These are phyloP conservation scores for Lipomyces lipofer DNA, from an alignment of 805 yeast species.

Conservation along the genomic window DNA sequence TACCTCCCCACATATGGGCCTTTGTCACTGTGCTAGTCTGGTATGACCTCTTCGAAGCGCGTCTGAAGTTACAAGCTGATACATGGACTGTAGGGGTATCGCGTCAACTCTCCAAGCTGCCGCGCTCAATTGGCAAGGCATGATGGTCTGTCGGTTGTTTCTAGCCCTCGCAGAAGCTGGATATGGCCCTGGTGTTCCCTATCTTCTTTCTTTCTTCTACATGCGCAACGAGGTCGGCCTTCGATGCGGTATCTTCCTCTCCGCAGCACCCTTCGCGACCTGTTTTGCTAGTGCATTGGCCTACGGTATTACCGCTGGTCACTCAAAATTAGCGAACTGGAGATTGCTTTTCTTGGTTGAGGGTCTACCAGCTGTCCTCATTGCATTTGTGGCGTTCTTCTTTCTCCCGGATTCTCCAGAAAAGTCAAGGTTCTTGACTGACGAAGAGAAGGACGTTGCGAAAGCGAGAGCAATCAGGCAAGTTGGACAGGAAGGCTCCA, in stretches of 20 bases:
- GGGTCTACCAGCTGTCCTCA: conserved; percentile 43
- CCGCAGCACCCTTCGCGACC: conserved; percentile 43
- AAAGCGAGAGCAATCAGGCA: conserved; percentile 1
- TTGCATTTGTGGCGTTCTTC: conserved; percentile 45
- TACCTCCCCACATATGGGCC: conserved; percentile 39
- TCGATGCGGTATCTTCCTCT: conserved; percentile 43
- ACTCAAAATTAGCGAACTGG: conserved; percentile 46
- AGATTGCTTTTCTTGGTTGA: conserved; percentile 58
- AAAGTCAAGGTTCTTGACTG: background rate
- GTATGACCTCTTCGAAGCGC: conserved; percentile 37
- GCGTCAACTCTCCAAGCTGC: background rate
- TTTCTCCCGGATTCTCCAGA: conserved; percentile 68
- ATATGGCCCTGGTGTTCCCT: conserved; percentile 45
- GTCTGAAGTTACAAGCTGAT: conserved; percentile 33
- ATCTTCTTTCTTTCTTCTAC: conserved; percentile 45
- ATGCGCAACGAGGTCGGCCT: conserved; percentile 43
- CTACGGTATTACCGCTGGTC: conserved; percentile 45
- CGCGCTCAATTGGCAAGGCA: background rate
- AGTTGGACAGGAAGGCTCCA: background rate
- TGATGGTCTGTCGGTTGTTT: conserved; percentile 29
- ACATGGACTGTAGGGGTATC: conserved; percentile 36
- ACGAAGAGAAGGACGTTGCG: background rate
- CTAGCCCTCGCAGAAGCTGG: conserved; percentile 48
- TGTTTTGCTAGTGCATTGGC: conserved; percentile 46
- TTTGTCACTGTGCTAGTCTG: conserved; percentile 36